Evolutionary conservation across 768 basidiomycete genomes (phyloP), one percentile per base, ranked within the genome.

Genomic region (Suillus bovinus): DNA sequence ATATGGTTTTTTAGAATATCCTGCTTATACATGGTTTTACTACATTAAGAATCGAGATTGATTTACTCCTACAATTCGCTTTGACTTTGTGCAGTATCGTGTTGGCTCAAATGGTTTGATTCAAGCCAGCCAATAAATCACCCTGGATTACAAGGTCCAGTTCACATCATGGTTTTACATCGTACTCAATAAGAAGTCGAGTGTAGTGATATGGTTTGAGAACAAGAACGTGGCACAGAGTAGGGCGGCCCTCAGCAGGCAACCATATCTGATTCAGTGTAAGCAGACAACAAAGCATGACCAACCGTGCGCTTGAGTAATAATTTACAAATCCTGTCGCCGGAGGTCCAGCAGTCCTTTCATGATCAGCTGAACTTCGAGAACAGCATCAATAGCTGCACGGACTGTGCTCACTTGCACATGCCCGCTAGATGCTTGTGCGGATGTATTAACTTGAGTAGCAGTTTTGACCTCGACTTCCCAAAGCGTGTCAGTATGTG

Each of bases 381-480:
- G 82, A 0, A 94, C 87, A 3, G 88, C 88, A 20, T 92, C 87
- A 34, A 91, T 85, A 10, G 85, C 81, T 17, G 81, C 80, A 60
- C 81, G 84, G n/a, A 93, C 79, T 5, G 91, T 92, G 3, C 84
- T 88, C 63, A 89, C 87, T 71, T 88, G 90, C 10, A 71, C 65
- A 47, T 76, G 73, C 20, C 55, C 55, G 22, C 73, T 71, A 34
- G 61, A 54, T 38, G 58, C 62, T 33, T 72, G 63, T 27, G 67
- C 72, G 0, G 87, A 89, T 62, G 90, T 91, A 17, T 89, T 84
- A 49, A 90, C 85, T 7, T 93, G 93, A 3, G 81, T 79, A 2
- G 91, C 89, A 1, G 92, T 92, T 72, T 90, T 93, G 56, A 93
- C 91, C 76, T 94, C 90, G 41, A 94, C 91, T 71, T 93, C 89